Evolutionary conservation across 164 flowering plant species (phyloP), one percentile per base, ranked within the genome.

Genomic region (Vitis cinerea): DNA sequence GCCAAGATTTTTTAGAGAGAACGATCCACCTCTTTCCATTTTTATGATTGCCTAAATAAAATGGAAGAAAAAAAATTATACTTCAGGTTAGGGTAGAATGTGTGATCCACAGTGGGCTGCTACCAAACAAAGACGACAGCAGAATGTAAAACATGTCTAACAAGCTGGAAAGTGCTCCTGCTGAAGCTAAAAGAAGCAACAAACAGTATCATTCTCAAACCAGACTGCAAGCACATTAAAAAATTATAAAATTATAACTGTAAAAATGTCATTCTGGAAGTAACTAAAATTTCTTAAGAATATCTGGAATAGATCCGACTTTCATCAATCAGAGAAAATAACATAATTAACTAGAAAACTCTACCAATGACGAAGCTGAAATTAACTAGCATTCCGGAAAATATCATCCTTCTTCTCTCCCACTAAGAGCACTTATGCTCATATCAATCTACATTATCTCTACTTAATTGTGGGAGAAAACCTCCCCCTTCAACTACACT

Each of bases 1-100:
- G 57, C 94, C 96, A 59, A 89, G 78, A 79, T 94, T 90, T 71
- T 76, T 90, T 64, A 94, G 67, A 71, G 63, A 79, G 78, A 94
- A 91, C 23, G 83, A 71, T 67, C 98, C 98, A 74, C 70, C 83
- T 44, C 73, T 75, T 44, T 88, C 93, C 90, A 90, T 75, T 77
- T 80, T 86, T 66, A 94, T 83, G 44, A 76, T 77, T 66, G 94
- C 98, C 98, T 94, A 66, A 63, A 54, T 3, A 1, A 71, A 49
- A 68, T 56, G n/a, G 14, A n/a, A 49, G 16, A 56, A 55, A 63
- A 2, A 55, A 67, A 48, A 52, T 48, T 11, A 15, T 4, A 53
- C n/a, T 53, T 53, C 56, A 53, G n/a, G 56, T 15, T 53, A 53
- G 17, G n/a, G n/a, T 1, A 53, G n/a, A 13, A 23, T 23, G 56